phyloP scores from a whole-genome alignment of 192 early-diverging fungal genomes.

The Coemansia sp. region DNA sequence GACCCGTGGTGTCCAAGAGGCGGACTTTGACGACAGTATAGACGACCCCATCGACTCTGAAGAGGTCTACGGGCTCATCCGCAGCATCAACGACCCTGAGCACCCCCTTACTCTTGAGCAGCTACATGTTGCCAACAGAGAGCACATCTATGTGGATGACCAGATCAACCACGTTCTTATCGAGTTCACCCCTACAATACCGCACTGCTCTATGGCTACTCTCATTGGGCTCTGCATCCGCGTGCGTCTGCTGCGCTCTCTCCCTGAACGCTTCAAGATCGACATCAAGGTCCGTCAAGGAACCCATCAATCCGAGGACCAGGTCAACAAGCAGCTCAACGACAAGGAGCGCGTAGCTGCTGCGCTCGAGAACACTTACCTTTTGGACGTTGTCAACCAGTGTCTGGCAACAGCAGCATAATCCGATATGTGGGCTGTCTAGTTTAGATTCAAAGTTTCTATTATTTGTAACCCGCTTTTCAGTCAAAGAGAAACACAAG shows the following conservation, averaged over 20 bases:
- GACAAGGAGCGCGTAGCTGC: slow-evolving; percentile 99
- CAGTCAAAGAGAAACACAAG: slow-evolving; percentile 1
- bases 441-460: not conserved
- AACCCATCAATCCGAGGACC: slow-evolving; percentile 92
- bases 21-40: slow-evolving; percentile 72
- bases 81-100: slow-evolving; percentile 97
- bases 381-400: slow-evolving; percentile 95
- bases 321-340: slow-evolving; percentile 98
- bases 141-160: slow-evolving; percentile 82
- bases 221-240: slow-evolving; percentile 97
- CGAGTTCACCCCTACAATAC: slow-evolving; percentile 95
- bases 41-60: slow-evolving; percentile 77
- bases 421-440: not conserved
- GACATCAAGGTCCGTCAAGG: slow-evolving; percentile 89
- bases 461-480: not conserved
- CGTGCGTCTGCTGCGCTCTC: slow-evolving; percentile 79
- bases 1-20: slow-evolving; percentile 43
- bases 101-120: slow-evolving; percentile 97
- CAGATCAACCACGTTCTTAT: slow-evolving; percentile 66
- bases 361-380: slow-evolving; percentile 90
- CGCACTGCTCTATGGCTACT: slow-evolving; percentile 99
- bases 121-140: slow-evolving; percentile 86
- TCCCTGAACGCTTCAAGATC: slow-evolving; percentile 92
- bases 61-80: slow-evolving; percentile 94
- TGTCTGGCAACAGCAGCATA: slow-evolving; percentile 63